Evolutionary conservation across 306 rosid species (phyloP).

Genomic region (Glycine latifolia): DNA sequence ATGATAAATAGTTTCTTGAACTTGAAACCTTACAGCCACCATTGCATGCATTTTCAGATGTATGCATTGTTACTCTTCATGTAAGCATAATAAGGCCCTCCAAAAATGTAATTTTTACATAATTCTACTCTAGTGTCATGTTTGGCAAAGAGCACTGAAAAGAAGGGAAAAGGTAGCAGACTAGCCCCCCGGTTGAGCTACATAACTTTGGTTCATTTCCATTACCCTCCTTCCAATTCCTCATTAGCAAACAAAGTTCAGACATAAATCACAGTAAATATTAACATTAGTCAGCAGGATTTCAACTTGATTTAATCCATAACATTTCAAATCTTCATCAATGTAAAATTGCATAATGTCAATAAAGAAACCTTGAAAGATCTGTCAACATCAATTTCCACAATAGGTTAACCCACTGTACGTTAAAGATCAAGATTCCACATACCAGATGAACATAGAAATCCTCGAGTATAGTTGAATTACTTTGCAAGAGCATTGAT

Average conservation of each 20-base stretch:
- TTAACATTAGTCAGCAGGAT: conserved; percentile 33
- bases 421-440: conserved; percentile 35
- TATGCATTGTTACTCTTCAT: not conserved
- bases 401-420: conserved; percentile 34
- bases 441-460: conserved; percentile 90
- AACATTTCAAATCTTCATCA: conserved; percentile 33
- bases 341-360: conserved; percentile 20
- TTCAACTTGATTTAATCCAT: conserved; percentile 37
- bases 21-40: conserved; percentile 28
- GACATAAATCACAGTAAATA: conserved; percentile 20
- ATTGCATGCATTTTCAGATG: no score
- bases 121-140: not conserved
- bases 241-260: conserved; percentile 20
- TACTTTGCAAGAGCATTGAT: conserved; percentile 87
- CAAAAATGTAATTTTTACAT: conserved; percentile 2
- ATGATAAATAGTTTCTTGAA: conserved; percentile 33
- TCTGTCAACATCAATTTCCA: conserved; percentile 37
- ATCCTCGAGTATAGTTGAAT: conserved; percentile 86
- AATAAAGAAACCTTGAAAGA: conserved; percentile 23
- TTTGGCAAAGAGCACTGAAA: not conserved
- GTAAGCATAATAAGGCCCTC: conserved; percentile 29
- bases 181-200: conserved; percentile 37
- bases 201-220: conserved; percentile 13
- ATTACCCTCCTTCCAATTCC: conserved; percentile 34
- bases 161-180: not conserved